Conservation (phyloP, 2,329 filamentous ascomycete species). For the Xylariaceae sp. region DNA sequence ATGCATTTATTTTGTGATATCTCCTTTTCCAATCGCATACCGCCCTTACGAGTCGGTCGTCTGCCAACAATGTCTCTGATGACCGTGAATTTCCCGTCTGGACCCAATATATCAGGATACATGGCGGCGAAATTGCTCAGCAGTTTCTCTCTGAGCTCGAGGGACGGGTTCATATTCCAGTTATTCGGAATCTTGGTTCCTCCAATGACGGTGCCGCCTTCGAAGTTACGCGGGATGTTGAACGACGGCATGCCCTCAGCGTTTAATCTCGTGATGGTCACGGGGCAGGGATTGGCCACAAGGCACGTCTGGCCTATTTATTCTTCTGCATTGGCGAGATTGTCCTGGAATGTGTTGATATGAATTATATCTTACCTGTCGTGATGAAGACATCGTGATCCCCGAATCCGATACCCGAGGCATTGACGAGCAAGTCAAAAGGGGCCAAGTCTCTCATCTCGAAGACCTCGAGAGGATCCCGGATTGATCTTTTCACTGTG, state of each 20-base stretch:
- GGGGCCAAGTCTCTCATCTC: conserved; percentile 27
- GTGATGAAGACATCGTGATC: conserved; percentile 40
- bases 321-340: conserved; percentile 21
- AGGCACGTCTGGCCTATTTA: conserved; percentile 41
- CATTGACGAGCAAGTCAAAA: conserved; percentile 40
- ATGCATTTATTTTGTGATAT: conserved; percentile 30
- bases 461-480: conserved; percentile 37
- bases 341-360: not conserved
- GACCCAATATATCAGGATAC: conserved; percentile 27
- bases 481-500: conserved; percentile 32
- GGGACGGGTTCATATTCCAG: conserved; percentile 47
- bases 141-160: conserved; percentile 42
- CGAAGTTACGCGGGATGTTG: conserved; percentile 54
- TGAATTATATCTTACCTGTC: conserved; percentile 31
- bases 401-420: conserved; percentile 42
- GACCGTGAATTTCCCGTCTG: conserved; percentile 30
- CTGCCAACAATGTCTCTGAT: conserved; percentile 42
- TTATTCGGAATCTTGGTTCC: conserved; percentile 59
- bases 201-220: conserved; percentile 60
- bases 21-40: conserved; percentile 51
- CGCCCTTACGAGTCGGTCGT: conserved; percentile 41
- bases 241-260: conserved; percentile 60
- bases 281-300: conserved; percentile 34
- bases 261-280: conserved; percentile 54
- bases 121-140: conserved; percentile 35